Percentiles rank a stretch among this genome's conserved stretches.
These are phyloP conservation scores for Solanum sejunctum DNA, from an alignment of 257 asterid genomes.

Conservation along the genomic window DNA sequence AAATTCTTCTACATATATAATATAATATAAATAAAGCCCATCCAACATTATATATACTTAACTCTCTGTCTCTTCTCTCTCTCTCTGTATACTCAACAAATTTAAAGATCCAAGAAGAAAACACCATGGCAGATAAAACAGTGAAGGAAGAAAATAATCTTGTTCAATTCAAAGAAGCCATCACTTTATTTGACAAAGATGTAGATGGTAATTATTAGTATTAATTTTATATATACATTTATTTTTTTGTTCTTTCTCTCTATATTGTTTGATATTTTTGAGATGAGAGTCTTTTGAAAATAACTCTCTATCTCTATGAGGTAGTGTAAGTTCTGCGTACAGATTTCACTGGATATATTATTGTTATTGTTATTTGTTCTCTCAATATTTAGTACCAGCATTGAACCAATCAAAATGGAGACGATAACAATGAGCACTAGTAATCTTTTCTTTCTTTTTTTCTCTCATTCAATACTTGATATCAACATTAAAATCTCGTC, in stretches of 20 bases:
- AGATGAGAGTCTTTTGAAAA: no score
- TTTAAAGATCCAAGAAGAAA: neutral
- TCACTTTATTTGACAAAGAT: slow-evolving; percentile 32
- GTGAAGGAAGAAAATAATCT: slow-evolving; percentile 29
- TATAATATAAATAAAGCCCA: slow-evolving; percentile 5
- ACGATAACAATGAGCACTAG: neutral
- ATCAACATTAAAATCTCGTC: neutral
- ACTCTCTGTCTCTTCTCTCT: slow-evolving; percentile 5
- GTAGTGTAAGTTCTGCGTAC: no score
- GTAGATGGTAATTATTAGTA: slow-evolving; percentile 20
- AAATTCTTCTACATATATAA: slow-evolving; percentile 14
- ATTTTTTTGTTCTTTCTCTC: neutral
- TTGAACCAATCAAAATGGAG: neutral
- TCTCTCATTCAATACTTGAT: neutral
- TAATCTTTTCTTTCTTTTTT: neutral
- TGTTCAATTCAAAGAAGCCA: slow-evolving; percentile 32
- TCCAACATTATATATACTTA: slow-evolving; percentile 33
- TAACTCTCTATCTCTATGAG: no score
- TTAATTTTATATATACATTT: neutral
- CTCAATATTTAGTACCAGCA: neutral
- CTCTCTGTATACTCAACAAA: neutral
- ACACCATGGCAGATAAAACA: slow-evolving; percentile 14
- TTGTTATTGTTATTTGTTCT: neutral
- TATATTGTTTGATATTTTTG: no score
- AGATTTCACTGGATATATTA: no score